Conservation (phyloP, 208 protist species). For the Porcisia hertigi region DNA sequence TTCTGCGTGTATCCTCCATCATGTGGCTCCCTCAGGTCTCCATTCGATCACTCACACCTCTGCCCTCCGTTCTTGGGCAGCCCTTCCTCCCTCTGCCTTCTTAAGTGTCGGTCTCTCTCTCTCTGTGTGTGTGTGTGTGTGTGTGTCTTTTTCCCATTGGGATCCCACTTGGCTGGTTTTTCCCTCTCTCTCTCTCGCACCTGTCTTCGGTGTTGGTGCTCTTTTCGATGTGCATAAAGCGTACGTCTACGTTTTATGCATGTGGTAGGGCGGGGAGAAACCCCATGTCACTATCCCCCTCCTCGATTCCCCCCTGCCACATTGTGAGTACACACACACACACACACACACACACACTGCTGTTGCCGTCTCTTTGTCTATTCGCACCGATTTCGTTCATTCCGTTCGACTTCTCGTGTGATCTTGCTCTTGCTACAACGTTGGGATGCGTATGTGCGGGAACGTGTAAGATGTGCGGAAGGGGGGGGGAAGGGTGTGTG, state of each 20-base stretch:
- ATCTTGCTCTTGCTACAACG: background rate
- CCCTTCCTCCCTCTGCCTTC: background rate
- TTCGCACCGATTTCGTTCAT: background rate
- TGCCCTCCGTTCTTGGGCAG: background rate
- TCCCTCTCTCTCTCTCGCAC: background rate
- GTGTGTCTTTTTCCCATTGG: background rate
- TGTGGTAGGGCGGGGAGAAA: background rate
- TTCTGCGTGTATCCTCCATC: no score
- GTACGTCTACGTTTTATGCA: background rate
- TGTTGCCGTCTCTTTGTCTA: background rate
- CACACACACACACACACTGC: background rate
- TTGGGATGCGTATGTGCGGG: background rate
- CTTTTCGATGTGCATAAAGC: background rate
- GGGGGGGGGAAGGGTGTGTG: background rate
- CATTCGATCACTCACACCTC: no score
- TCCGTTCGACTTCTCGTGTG: background rate
- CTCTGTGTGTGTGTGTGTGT: background rate
- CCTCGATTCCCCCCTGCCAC: background rate
- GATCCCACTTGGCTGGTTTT: background rate
- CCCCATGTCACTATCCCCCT: background rate
- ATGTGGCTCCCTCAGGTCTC: no score
- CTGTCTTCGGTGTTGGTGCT: background rate
- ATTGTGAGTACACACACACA: background rate
- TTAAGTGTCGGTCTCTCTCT: background rate
- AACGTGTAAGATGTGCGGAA: background rate